phyloP scores from a whole-genome alignment of 176 grass and related monocot species.

The Aechmea fasciata region DNA sequence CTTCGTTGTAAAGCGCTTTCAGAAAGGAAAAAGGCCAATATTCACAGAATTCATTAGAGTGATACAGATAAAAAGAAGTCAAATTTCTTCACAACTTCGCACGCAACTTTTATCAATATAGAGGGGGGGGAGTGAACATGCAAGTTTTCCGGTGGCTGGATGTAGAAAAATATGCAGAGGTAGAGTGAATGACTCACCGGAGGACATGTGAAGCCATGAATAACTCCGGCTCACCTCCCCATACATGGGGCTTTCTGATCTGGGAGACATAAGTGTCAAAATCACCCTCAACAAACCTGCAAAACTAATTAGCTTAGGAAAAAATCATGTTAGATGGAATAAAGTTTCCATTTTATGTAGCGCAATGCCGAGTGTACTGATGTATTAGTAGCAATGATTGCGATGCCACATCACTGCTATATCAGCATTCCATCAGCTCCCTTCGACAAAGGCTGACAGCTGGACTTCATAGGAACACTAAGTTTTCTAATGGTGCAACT shows the following conservation, averaged over 20 bases:
- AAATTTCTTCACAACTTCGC: too few species aligned
- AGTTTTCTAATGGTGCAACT: too few species aligned
- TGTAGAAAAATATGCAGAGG: not conserved
- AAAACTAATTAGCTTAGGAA: slow-evolving; percentile 1
- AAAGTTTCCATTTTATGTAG: not conserved
- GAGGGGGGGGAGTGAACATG: not conserved
- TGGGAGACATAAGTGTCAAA: slow-evolving; percentile 77
- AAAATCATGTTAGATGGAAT: not conserved
- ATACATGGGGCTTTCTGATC: slow-evolving; percentile 67
- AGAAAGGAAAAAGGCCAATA: not conserved
- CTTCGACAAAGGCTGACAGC: not conserved
- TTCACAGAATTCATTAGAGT: not conserved
- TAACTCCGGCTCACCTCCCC: slow-evolving; percentile 78
- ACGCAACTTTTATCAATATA: not conserved
- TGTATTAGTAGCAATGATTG: too few species aligned
- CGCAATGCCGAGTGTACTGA: not conserved
- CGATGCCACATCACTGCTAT: too few species aligned
- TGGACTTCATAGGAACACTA: not conserved
- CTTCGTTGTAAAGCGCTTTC: not conserved
- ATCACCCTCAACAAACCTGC: slow-evolving; percentile 82
- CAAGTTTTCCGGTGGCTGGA: not conserved
- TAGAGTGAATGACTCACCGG: slow-evolving; percentile 36
- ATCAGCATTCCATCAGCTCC: too few species aligned
- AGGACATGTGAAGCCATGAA: slow-evolving; percentile 88
- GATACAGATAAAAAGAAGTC: too few species aligned